Evolutionary conservation across 768 basidiomycete genomes (phyloP).

Genomic region (Boletus pseudopeckii): DNA sequence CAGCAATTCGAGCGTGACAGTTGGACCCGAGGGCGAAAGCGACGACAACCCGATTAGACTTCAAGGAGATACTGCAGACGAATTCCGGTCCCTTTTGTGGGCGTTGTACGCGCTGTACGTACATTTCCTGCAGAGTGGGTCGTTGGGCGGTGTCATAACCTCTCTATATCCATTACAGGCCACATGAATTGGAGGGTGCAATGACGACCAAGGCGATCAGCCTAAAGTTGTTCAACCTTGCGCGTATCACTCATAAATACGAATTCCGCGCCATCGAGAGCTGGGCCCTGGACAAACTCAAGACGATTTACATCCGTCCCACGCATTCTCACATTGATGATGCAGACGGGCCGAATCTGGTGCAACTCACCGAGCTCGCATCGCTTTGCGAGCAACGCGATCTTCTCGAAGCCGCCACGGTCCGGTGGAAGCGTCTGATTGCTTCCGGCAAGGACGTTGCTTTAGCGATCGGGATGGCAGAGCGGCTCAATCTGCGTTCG

Average conservation of each 20-base stretch:
- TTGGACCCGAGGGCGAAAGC: conserved; percentile 42
- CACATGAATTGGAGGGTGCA: conserved; percentile 44
- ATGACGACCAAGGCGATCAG: conserved; percentile 42
- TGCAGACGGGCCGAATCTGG: conserved; percentile 37
- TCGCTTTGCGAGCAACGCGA: conserved; percentile 46
- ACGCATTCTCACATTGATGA: conserved; percentile 30
- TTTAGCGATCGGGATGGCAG: conserved; percentile 44
- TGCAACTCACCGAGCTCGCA: conserved; percentile 50
- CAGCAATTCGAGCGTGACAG: conserved; percentile 25
- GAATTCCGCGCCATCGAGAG: conserved; percentile 42
- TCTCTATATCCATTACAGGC: conserved; percentile 28
- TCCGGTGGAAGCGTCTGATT: conserved; percentile 48
- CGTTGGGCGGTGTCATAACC: conserved; percentile 1
- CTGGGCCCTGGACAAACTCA: conserved; percentile 44
- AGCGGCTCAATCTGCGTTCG: conserved; percentile 43
- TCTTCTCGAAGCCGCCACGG: conserved; percentile 40
- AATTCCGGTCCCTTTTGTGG: conserved; percentile 54
- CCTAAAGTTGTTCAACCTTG: conserved; percentile 44
- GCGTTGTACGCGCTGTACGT: conserved; percentile 51
- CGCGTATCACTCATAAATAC: conserved; percentile 48
- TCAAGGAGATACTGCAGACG: conserved; percentile 44
- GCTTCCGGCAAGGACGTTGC: conserved; percentile 43
- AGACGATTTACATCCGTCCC: conserved; percentile 35
- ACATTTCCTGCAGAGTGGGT: neutral
- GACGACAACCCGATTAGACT: conserved; percentile 51